Conservation (phyloP, 2,329 filamentous ascomycete species). For the Trichophyton equinum region DNA sequence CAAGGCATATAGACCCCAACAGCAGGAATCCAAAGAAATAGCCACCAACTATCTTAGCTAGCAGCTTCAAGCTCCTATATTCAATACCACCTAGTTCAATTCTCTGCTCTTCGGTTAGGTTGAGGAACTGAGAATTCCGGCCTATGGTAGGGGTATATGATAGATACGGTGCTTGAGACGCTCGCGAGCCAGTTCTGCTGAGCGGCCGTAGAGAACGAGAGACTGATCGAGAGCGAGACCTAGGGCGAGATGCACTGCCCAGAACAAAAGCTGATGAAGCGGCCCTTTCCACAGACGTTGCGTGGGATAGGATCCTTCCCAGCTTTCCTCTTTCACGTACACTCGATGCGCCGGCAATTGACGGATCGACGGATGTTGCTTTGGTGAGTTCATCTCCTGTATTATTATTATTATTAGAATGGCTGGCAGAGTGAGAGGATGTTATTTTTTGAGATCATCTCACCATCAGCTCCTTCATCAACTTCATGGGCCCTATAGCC, state of each 20-base stretch:
- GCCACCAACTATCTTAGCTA: slow-evolving; percentile 38
- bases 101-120: slow-evolving; percentile 31
- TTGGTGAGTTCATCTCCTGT: slow-evolving; percentile 9
- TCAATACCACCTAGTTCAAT: slow-evolving; percentile 42
- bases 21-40: slow-evolving; percentile 38
- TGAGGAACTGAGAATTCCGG: slow-evolving; percentile 36
- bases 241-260: slow-evolving; percentile 13
- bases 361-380: slow-evolving; percentile 5
- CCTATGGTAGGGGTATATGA: slow-evolving; percentile 35
- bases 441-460: neutral
- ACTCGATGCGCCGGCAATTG: slow-evolving; percentile 2
- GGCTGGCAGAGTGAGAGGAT: neutral
- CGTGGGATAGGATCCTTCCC: slow-evolving; percentile 17
- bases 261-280: slow-evolving; percentile 32
- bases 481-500: slow-evolving; percentile 19
- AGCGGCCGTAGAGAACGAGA: slow-evolving; percentile 7
- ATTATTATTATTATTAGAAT: neutral
- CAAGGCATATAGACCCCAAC: slow-evolving; percentile 37
- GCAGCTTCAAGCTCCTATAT: slow-evolving; percentile 39
- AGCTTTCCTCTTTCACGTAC: slow-evolving; percentile 4
- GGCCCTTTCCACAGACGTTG: slow-evolving; percentile 28
- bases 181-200: slow-evolving; percentile 6
- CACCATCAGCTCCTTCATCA: slow-evolving; percentile 12
- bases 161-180: slow-evolving; percentile 27
- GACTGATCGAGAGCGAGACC: slow-evolving; percentile 9